These are phyloP conservation scores for Canariomyces notabilis DNA, from an alignment of 2,329 filamentous ascomycete genomes.

Conservation along the genomic window DNA sequence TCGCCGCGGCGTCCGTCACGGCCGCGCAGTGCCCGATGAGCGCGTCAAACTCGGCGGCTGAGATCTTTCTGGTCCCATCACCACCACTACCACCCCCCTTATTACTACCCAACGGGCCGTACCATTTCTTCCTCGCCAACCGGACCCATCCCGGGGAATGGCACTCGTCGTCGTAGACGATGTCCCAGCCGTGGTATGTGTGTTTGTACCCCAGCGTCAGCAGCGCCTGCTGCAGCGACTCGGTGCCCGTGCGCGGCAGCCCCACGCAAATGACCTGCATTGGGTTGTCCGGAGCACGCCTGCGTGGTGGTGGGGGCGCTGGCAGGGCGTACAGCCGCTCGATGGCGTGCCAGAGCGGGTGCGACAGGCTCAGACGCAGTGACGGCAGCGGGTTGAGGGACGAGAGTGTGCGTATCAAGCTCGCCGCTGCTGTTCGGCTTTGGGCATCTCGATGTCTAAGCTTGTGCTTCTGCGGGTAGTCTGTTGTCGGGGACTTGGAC, in stretches of 20 bases:
- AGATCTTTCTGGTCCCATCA: neutral
- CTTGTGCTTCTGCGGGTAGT: too few relatives aligned
- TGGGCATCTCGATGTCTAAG: neutral
- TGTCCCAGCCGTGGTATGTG: conserved; percentile 25
- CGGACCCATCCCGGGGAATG: conserved; percentile 17
- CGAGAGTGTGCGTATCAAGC: conserved; percentile 2
- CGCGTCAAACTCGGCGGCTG: conserved; percentile 21
- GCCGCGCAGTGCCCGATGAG: conserved; percentile 21
- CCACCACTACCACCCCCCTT: neutral
- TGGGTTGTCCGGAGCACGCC: conserved; percentile 9
- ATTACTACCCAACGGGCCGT: neutral
- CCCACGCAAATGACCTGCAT: conserved; percentile 22
- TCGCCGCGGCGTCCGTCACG: conserved; percentile 23
- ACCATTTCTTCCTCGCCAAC: conserved; percentile 16
- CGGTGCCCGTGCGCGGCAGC: conserved; percentile 22
- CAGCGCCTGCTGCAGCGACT: conserved; percentile 23
- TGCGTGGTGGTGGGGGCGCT: conserved; percentile 5
- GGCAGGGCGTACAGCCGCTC: conserved; percentile 19
- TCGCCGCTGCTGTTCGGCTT: neutral
- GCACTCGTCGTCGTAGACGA: conserved; percentile 17
- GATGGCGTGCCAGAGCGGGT: conserved; percentile 16
- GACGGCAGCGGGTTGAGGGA: conserved; percentile 5
- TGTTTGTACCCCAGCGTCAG: conserved; percentile 20
- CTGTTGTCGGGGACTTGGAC: too few relatives aligned
- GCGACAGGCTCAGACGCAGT: conserved; percentile 1